These are phyloP conservation scores for Ophiostoma australiae DNA, from an alignment of 2,329 filamentous ascomycete species.

Conservation along the genomic window DNA sequence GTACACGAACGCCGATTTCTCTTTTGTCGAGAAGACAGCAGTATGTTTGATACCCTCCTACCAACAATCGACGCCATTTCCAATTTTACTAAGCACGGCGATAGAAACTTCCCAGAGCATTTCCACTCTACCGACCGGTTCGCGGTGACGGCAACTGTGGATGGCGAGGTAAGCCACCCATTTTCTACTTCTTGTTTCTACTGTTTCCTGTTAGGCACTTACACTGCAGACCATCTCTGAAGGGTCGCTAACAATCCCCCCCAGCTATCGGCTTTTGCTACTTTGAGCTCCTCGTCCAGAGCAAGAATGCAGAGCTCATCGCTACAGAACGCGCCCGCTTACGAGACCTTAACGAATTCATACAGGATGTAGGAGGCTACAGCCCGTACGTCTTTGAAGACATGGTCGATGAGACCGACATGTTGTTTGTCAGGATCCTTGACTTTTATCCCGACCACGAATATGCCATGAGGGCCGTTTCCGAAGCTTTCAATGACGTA, in stretches of 20 bases:
- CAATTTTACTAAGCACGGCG: background rate
- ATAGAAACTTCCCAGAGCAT: conserved; percentile 74
- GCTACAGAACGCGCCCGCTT: conserved; percentile 68
- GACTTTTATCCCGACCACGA: conserved; percentile 56
- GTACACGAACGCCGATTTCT: conserved; percentile 80
- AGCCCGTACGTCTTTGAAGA: conserved; percentile 69
- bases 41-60: conserved; percentile 50
- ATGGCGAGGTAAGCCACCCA: conserved; percentile 77
- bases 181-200: background rate
- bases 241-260: background rate
- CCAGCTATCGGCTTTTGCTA: conserved; percentile 88
- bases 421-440: conserved; percentile 61
- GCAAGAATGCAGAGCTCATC: conserved; percentile 60
- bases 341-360: conserved; percentile 62
- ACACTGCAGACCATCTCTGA: background rate
- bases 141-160: conserved; percentile 94
- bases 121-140: conserved; percentile 81
- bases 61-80: background rate
- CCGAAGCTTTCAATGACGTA: conserved; percentile 68
- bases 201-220: background rate
- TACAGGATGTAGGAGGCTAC: conserved; percentile 68
- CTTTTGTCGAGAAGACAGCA: conserved; percentile 80
- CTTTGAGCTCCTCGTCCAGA: conserved; percentile 75
- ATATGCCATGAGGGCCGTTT: conserved; percentile 50
- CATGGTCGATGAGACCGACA: conserved; percentile 70